Percentiles rank a stretch among this genome's conserved stretches.
phyloP scores from a whole-genome alignment of 306 rosid genomes.

The Myrica gale region DNA sequence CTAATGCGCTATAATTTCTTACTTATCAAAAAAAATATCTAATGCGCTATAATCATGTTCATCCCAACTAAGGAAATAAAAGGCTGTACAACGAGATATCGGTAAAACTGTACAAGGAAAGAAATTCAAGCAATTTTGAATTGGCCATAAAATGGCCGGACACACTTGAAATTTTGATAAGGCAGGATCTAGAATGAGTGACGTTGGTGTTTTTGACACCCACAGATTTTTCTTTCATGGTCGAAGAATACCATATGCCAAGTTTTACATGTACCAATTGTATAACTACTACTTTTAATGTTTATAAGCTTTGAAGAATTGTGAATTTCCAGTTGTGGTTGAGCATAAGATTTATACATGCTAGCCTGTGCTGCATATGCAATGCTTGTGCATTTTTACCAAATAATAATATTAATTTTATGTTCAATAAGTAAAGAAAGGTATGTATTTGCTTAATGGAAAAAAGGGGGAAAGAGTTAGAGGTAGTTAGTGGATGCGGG shows the following conservation, averaged over 20 bases:
- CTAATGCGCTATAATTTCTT: too few species aligned
- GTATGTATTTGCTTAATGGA: too few species aligned
- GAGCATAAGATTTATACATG: neutral
- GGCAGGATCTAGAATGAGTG: neutral
- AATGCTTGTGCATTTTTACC: neutral
- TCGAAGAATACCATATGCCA: neutral
- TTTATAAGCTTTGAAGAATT: neutral
- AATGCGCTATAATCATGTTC: too few species aligned
- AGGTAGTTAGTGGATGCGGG: neutral
- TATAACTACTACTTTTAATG: neutral
- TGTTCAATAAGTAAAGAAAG: too few species aligned
- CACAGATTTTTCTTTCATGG: neutral
- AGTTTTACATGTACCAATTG: neutral
- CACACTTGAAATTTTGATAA: neutral
- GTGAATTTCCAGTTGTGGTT: neutral
- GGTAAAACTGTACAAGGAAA: too few species aligned
- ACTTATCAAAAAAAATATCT: too few species aligned
- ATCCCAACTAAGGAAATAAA: too few species aligned
- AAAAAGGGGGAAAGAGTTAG: too few species aligned
- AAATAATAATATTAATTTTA: too few species aligned
- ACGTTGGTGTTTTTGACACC: neutral
- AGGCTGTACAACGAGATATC: too few species aligned
- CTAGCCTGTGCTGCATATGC: neutral
- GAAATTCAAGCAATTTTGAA: too few species aligned
- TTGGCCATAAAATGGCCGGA: too few species aligned